Evolutionary conservation across 2,329 filamentous ascomycete species (phyloP), one percentile per base, ranked within the genome.

Genomic region (Diplocarpon mali): DNA sequence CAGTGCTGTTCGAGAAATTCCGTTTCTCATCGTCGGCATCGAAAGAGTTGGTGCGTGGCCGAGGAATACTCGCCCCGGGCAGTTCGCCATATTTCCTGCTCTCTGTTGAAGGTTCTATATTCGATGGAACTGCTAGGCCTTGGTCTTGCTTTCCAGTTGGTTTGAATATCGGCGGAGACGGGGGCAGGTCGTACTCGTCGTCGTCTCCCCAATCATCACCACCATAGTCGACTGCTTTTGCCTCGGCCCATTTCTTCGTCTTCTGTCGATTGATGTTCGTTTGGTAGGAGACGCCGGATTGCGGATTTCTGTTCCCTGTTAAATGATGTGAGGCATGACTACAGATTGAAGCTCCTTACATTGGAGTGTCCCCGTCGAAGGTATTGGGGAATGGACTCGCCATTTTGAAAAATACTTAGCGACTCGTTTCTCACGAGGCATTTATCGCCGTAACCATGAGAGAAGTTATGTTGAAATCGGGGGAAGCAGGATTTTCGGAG

Each of bases 231-330:
- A 84, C 80, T 47, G 78, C 73, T 64, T 89, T 90, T 30, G 90
- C 90, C 58, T 94, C 83, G 31, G 90, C 83, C 90, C 90, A 96
- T 75, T 94, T 94, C 66, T 82, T 85, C 44, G 89, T 95, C 68
- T 94, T 94, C 45, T 80, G 76, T 50, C 90, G 80, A 65, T 85
- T 90, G 39, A 95, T 80, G 62, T 95, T 93, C 41, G 87, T 78
- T 62, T 85, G 83, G 66, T 89, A 95, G 2, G 59, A 60, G 24
- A 60, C 56, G 14, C 48, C 50, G 14, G 55, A 53, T 24, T 53
- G 51, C 35, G 56, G 56, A 20, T 40, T 53, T 53, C 58, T 60
- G 41, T 30, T 13, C 8, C 15, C 2, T 27, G 35, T 50, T 48
- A 51, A 50, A 24, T 36, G 36, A 47, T 27, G 34, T 15, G n/a